Evolutionary conservation across 2,329 filamentous ascomycete species (phyloP), one percentile per base, ranked within the genome.

Genomic region (Aureobasidium subglaciale): DNA sequence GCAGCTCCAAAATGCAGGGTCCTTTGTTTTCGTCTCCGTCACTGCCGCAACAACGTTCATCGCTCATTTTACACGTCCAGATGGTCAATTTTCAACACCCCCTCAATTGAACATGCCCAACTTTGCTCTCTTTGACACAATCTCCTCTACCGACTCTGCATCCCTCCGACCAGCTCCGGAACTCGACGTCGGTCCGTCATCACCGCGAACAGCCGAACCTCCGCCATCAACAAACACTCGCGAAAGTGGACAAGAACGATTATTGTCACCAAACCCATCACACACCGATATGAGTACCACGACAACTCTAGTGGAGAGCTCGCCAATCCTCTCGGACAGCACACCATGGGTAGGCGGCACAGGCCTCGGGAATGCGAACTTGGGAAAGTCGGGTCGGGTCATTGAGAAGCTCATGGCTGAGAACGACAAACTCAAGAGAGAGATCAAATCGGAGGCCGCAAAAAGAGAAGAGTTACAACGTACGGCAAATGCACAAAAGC

Each of bases 381-480:
- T 60, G 34, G 86, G 86, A 40, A 90, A 90, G 73, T 88, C 85
- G 9, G 86, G 86, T 8, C 78, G 86, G 30, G 86, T 90, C 52
- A 92, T 93, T 69, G 89, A 93, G 71, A 83, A 84, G 65, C 79
- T 93, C 54, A 88, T 90, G 66, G 84, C 85, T 53, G 88, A 92
- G 66, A 90, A 90, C 62, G 88, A 92, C 65, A 79, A 84, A 37
- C 75, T 92, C 42, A 87, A 87, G 63, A 80, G 87, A 52, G 87
- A 92, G 60, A 64, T 76, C 40, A 70, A 69, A 29, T 68, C 71
- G 2, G 71, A 75, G 58, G 66, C 69, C 50, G 63, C 72, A 16
- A 70, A 70, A 42, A 78, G 85, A 41, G 86, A 90, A 57, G 87
- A 90, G 64, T 78, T 85, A n/a, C 82, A 82, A 62, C 82, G 87